Evolutionary conservation across 148 eudicot species (phyloP), one percentile per base, ranked within the genome.

Genomic region (Chenopodium formosanum): DNA sequence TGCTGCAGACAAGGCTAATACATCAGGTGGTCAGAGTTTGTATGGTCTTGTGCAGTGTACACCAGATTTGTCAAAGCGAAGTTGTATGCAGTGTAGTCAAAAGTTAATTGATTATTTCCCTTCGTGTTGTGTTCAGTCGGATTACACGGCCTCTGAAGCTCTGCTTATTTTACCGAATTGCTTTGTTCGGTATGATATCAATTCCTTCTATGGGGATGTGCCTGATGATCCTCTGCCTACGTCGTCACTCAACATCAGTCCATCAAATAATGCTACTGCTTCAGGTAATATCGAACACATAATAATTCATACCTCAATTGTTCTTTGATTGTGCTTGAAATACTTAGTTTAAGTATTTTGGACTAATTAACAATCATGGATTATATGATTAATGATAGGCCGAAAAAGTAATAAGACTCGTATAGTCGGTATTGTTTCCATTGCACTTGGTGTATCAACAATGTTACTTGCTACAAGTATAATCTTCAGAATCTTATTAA

Each of bases 11-110:
- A 11, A 83, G 9, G 72, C 50, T 79, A 70, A 50, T 58, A 22
- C 75, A 13, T 20, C 31, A 0, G 86, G 82, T 3, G 85, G 78
- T 20, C 73, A 71, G 34, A 74, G 10, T 14, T 4, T 83, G 29
- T 83, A 83, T 25, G 86, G 77, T n/a, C 77, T 60, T 46, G 86
- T 80, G 22, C 86, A 83, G 76, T 83, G 83, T n/a, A 80, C 71
- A 8, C 86, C 86, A 32, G 86, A 84, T 70, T 76, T 84, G 69
- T 76, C 86, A 9, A 76, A 23, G 53, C 20, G 25, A 22, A 40
- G 48, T 29, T 84, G 86, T 76, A 32, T n/a, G 7, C 22, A 80
- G 1, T 84, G 86, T 17, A n/a, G 80, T 75, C 80, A 79, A 37
- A 47, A 4, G 31, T 70, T 19, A 4, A 4, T 84, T 31, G n/a